phyloP scores from a whole-genome alignment of 2,329 filamentous ascomycete species.

The Fusarium nygamai region DNA sequence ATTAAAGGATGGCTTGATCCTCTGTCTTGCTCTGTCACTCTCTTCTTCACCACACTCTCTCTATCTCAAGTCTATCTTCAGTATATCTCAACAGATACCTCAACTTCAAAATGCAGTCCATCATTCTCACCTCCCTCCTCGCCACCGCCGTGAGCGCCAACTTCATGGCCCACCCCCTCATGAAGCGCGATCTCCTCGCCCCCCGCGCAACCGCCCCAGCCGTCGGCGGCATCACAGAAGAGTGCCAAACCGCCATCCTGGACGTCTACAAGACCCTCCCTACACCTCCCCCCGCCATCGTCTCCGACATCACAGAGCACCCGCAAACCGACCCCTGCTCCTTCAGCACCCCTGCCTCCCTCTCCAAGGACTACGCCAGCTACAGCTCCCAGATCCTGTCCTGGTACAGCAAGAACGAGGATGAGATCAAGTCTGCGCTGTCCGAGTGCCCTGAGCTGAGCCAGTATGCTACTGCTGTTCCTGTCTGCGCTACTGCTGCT shows the following conservation, averaged over 20 bases:
- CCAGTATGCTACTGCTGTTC: constrained; percentile 30
- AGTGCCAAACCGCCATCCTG: constrained; percentile 41
- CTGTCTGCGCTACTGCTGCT: constrained; percentile 37
- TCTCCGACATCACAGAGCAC: constrained; percentile 38
- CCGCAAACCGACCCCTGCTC: constrained; percentile 47
- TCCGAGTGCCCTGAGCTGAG: constrained; percentile 42
- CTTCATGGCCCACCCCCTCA: constrained; percentile 44
- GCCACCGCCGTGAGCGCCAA: constrained; percentile 41
- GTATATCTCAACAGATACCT: too few relatives aligned
- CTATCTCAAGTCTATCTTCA: neutral
- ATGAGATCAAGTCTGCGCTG: constrained; percentile 40
- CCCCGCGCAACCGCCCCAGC: constrained; percentile 39
- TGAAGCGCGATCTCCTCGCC: constrained; percentile 39
- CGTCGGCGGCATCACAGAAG: constrained; percentile 7
- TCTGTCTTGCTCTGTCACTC: neutral
- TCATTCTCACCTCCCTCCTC: constrained; percentile 42
- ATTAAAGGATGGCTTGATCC: constrained; percentile 4
- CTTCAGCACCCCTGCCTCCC: constrained; percentile 45
- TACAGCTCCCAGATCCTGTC: constrained; percentile 46
- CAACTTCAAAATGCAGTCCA: constrained; percentile 43
- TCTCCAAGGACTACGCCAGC: constrained; percentile 45
- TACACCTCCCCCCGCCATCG: constrained; percentile 45
- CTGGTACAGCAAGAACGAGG: constrained; percentile 46
- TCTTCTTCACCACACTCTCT: neutral
- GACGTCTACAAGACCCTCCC: constrained; percentile 42